Evolutionary conservation across 2,329 filamentous ascomycete genomes (phyloP).

Genomic region (Exophiala aquamarina): DNA sequence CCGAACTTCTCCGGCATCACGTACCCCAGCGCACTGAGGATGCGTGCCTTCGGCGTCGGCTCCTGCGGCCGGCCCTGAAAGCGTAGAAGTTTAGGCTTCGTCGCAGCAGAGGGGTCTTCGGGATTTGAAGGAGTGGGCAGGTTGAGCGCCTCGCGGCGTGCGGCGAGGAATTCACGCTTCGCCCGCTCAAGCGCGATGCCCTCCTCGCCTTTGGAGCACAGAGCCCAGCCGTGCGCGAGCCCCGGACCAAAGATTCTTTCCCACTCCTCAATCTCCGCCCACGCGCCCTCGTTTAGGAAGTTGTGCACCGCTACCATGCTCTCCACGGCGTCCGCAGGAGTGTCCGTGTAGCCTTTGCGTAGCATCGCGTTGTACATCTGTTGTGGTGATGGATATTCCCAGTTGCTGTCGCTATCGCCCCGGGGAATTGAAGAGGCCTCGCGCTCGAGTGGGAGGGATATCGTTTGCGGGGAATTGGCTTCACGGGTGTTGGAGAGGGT

Average conservation of each 20-base stretch:
- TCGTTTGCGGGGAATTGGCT: conserved; percentile 61
- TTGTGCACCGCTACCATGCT: conserved; percentile 98
- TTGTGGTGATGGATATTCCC: conserved; percentile 97
- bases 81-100: conserved; percentile 71
- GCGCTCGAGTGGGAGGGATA: conserved; percentile 73
- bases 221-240: conserved; percentile 68
- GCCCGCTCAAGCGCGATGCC: conserved; percentile 58
- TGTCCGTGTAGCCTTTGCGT: conserved; percentile 93
- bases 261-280: conserved; percentile 93
- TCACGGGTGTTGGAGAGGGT: conserved; percentile 77
- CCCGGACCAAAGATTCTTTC: conserved; percentile 81
- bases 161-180: conserved; percentile 39
- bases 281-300: conserved; percentile 95
- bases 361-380: conserved; percentile 99
- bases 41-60: conserved; percentile 84
- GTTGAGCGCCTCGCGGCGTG: conserved; percentile 35
- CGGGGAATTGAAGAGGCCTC: conserved; percentile 90
- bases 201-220: conserved; percentile 72
- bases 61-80: conserved; percentile 91
- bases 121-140: neutral
- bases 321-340: conserved; percentile 88
- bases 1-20: conserved; percentile 79
- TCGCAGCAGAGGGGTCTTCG: conserved; percentile 27
- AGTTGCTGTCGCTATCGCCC: conserved; percentile 73
- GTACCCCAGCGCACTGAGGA: conserved; percentile 76